Evolutionary conservation across 1,139 yeast genomes (phyloP).

Genomic region (Candida dubliniensis): DNA sequence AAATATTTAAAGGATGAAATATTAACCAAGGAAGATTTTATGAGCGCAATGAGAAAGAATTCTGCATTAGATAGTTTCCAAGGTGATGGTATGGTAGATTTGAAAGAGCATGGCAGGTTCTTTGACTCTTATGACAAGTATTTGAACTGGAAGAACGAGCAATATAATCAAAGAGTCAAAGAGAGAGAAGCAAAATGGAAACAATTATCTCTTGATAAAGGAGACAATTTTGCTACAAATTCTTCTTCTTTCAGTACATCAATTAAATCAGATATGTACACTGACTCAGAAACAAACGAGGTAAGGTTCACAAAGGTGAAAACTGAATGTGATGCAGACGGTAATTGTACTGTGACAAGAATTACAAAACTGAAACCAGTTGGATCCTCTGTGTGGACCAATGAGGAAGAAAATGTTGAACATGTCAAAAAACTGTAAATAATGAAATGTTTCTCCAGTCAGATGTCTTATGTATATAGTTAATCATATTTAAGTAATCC

Average conservation of each 20-base stretch:
- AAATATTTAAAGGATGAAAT: conserved; percentile 28
- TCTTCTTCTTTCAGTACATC: conserved; percentile 56
- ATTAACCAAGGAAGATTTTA: conserved; percentile 54
- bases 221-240: conserved; percentile 22
- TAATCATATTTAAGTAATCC: not conserved
- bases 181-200: conserved; percentile 14
- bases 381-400: conserved; percentile 34
- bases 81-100: conserved; percentile 27
- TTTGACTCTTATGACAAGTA: conserved; percentile 66
- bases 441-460: not conserved
- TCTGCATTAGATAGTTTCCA: conserved; percentile 13
- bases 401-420: conserved; percentile 23
- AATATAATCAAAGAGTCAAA: conserved; percentile 38
- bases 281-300: conserved; percentile 54
- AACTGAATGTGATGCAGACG: conserved; percentile 63
- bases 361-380: conserved; percentile 39
- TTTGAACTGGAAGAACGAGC: conserved; percentile 64
- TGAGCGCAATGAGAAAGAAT: conserved; percentile 20
- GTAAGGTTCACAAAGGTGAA: conserved; percentile 53
- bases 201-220: not conserved
- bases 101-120: conserved; percentile 40
- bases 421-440: conserved; percentile 1
- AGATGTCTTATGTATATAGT: not conserved
- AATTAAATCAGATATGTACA: conserved; percentile 43
- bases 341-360: conserved; percentile 49